phyloP scores from a whole-genome alignment of 257 asterid genomes.

The Nyctanthes arbortristis region DNA sequence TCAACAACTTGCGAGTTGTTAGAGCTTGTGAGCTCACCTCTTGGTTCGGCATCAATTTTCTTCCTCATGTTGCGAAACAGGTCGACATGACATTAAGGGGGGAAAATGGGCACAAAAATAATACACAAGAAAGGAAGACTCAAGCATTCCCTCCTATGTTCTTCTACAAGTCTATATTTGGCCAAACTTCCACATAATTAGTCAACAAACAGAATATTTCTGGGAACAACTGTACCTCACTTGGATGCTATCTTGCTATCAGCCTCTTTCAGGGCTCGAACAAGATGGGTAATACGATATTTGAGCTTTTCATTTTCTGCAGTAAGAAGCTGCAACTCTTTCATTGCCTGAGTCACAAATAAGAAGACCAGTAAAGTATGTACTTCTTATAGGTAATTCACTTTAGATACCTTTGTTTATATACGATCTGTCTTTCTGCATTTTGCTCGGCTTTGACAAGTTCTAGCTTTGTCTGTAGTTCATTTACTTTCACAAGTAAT shows the following conservation, averaged over 20 bases:
- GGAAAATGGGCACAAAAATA: too few species aligned
- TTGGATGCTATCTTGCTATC: slow-evolving; percentile 42
- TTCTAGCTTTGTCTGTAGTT: slow-evolving; percentile 55
- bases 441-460: slow-evolving; percentile 44
- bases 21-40: too few species aligned
- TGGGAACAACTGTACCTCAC: slow-evolving; percentile 33
- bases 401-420: not conserved
- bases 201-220: not conserved
- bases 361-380: not conserved
- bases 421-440: slow-evolving; percentile 66
- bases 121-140: not conserved
- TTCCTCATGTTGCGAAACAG: too few species aligned
- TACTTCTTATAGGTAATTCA: not conserved
- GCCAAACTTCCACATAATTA: not conserved
- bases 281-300: slow-evolving; percentile 70
- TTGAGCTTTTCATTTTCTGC: slow-evolving; percentile 68
- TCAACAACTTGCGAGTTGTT: too few species aligned
- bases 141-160: not conserved
- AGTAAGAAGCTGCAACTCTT: slow-evolving; percentile 46
- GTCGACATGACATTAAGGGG: too few species aligned
- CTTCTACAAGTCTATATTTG: not conserved
- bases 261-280: slow-evolving; percentile 60
- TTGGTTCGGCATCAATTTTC: too few species aligned
- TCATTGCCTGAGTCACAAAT: slow-evolving; percentile 47
- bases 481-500: slow-evolving; percentile 37